Evolutionary conservation across 1,284 basidiomycete genomes (phyloP), one percentile per base, ranked within the genome.

Genomic region (Fomitopsis pinicola): DNA sequence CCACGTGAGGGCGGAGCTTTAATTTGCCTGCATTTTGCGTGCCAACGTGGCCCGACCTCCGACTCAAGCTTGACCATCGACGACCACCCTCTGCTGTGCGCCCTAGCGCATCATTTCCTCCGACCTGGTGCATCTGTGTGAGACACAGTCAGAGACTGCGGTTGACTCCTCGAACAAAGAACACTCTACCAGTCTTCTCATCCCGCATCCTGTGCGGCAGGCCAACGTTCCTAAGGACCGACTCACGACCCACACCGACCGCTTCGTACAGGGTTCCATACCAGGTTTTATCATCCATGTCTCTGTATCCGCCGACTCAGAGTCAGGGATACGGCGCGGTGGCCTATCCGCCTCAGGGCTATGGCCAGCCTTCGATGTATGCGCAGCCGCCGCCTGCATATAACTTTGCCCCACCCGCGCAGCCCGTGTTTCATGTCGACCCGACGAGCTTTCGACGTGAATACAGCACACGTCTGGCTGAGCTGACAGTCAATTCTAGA

Each of bases 401-500:
- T 75, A 76, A 64, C 65, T 77, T 68, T 35, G 77, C 80, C 45
- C 74, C 79, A 14, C 62, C 67, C 12, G 64, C 67, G 28, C 71
- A 69, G 45, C 70, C 67, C n/a, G 64, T 67, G 57, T 84, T 82
- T 74, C 79, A 82, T 71, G 74, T 85, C 77, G 89, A 92, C 74
- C 85, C 92, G 38, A 82, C 82, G 71, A 82, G 83, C 40, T 96
- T 96, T 76, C 89, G 93, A 67, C 85, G 86, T 76, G 90, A 93
- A 75, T 95, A 91, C 76, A 76, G 84, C 65, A 76, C 80, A 55
- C 89, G 94, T 62, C 87, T 98, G 62, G 81, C 87, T 69, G 86
- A 91, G 67, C 88, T 99, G 64, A 95, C 89, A 46, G 89, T 97
- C 81, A 99, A 99, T 77, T 97, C 95, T 67, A 91, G 96, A 72